A percentile compares a stretch with the other conserved stretches of the same genome.
Conservation (phyloP, 1,284 basidiomycete genomes). For the Tilletia setariae region DNA sequence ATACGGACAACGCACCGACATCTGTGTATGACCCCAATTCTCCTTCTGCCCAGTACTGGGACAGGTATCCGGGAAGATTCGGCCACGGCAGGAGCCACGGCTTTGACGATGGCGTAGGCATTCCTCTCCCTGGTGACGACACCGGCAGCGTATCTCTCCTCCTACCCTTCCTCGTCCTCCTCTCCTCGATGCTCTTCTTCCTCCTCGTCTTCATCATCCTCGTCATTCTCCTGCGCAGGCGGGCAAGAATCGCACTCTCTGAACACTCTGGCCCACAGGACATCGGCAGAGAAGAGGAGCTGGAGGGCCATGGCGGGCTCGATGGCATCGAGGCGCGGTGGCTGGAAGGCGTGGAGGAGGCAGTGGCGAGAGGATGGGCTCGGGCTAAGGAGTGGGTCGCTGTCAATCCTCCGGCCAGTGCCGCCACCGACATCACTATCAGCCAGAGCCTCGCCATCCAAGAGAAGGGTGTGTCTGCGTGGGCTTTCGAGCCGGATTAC, state of each 20-base stretch:
- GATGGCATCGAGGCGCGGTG: constrained; percentile 86
- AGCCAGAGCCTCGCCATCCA: constrained; percentile 53
- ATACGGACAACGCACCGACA: too few relatives aligned
- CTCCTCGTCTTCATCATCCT: constrained; percentile 53
- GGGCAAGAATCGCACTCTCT: constrained; percentile 60
- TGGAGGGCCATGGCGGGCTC: constrained; percentile 82
- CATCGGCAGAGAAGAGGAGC: constrained; percentile 70
- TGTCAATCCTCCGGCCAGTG: constrained; percentile 32
- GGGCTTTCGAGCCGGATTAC: constrained; percentile 53
- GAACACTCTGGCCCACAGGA: constrained; percentile 91
- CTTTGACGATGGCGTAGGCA: not conserved
- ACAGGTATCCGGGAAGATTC: not conserved
- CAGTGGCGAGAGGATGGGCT: constrained; percentile 69
- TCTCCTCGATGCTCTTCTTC: constrained; percentile 86
- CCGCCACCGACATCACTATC: constrained; percentile 52
- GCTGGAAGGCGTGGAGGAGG: constrained; percentile 77
- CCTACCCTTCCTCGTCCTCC: constrained; percentile 70
- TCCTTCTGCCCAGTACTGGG: too few relatives aligned
- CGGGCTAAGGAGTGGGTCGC: constrained; percentile 75
- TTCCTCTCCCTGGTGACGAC: constrained; percentile 3
- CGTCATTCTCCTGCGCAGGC: constrained; percentile 40
- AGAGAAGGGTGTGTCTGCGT: constrained; percentile 54
- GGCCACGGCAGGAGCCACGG: not conserved
- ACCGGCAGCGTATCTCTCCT: constrained; percentile 33
- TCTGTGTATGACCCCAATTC: too few relatives aligned